Evolutionary conservation across 2,329 filamentous ascomycete genomes (phyloP).

Genomic region (Claviceps spartinae): DNA sequence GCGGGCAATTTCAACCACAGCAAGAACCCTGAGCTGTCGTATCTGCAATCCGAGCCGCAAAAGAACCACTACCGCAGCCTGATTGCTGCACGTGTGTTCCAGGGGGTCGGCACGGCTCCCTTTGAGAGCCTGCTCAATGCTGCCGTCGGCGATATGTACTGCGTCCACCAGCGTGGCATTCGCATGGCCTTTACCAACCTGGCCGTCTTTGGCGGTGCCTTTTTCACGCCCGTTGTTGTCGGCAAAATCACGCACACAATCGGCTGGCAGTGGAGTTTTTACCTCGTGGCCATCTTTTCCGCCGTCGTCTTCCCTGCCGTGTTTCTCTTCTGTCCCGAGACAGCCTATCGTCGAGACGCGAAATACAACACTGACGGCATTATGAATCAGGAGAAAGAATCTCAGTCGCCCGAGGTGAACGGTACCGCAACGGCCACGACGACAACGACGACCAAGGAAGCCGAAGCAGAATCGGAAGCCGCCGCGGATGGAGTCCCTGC

Average conservation of each 20-base stretch:
- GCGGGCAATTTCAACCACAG: constrained; percentile 29
- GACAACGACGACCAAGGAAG: background rate
- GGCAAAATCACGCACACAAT: constrained; percentile 68
- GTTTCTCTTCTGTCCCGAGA: constrained; percentile 74
- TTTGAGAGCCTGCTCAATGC: constrained; percentile 87
- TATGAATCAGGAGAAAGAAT: constrained; percentile 19
- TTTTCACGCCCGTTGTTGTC: constrained; percentile 73
- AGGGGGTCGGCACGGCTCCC: constrained; percentile 75
- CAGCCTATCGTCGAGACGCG: constrained; percentile 55
- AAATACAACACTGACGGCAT: constrained; percentile 43
- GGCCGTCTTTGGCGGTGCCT: constrained; percentile 41
- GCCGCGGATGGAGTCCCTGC: constrained; percentile 1
- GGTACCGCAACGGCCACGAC: background rate
- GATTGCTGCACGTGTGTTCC: constrained; percentile 66
- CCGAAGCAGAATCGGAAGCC: background rate
- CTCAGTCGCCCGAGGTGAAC: background rate
- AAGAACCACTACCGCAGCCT: constrained; percentile 51
- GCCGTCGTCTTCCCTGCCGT: constrained; percentile 56
- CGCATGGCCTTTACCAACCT: constrained; percentile 70
- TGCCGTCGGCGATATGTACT: constrained; percentile 79
- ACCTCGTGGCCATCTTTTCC: constrained; percentile 75
- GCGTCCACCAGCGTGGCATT: constrained; percentile 69
- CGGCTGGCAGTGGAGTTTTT: constrained; percentile 81
- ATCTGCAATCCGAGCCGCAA: constrained; percentile 1
- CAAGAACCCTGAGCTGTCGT: constrained; percentile 1